Conservation (phyloP, 2,329 filamentous ascomycete species). For the Xylariaceae sp. region DNA sequence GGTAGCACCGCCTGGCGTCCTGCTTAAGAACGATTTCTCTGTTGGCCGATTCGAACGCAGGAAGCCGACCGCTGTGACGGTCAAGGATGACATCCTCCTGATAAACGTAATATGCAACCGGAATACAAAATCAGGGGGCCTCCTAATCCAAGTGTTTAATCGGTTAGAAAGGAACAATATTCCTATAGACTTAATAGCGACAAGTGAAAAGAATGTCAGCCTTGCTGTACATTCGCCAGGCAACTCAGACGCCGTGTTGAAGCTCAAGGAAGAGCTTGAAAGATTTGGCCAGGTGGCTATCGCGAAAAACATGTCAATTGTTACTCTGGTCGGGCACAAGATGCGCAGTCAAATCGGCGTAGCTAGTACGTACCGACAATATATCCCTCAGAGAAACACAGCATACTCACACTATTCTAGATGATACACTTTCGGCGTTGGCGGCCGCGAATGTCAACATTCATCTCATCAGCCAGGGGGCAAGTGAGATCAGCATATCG, state of each 20-base stretch:
- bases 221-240: slow-evolving; percentile 37
- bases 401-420: slow-evolving; percentile 23
- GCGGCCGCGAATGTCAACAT: slow-evolving; percentile 38
- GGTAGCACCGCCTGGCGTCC: slow-evolving; percentile 35
- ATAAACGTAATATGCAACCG: slow-evolving; percentile 40
- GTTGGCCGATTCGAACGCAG: slow-evolving; percentile 38
- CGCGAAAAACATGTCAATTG: slow-evolving; percentile 37
- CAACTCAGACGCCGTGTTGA: slow-evolving; percentile 29
- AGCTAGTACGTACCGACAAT: slow-evolving; percentile 33
- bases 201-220: slow-evolving; percentile 40
- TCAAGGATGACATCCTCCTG: slow-evolving; percentile 39
- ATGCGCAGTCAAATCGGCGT: slow-evolving; percentile 41
- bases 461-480: slow-evolving; percentile 40
- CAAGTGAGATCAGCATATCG: slow-evolving; percentile 41
- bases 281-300: slow-evolving; percentile 38
- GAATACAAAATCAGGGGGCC: slow-evolving; percentile 39
- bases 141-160: slow-evolving; percentile 38
- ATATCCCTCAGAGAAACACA: background rate
- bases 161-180: slow-evolving; percentile 39
- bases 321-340: slow-evolving; percentile 40
- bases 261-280: slow-evolving; percentile 38
- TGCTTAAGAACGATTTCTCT: slow-evolving; percentile 40
- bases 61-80: slow-evolving; percentile 39
- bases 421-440: slow-evolving; percentile 38
- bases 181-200: slow-evolving; percentile 37